phyloP scores from a whole-genome alignment of 1,284 basidiomycete species.

The Ganoderma sp. region DNA sequence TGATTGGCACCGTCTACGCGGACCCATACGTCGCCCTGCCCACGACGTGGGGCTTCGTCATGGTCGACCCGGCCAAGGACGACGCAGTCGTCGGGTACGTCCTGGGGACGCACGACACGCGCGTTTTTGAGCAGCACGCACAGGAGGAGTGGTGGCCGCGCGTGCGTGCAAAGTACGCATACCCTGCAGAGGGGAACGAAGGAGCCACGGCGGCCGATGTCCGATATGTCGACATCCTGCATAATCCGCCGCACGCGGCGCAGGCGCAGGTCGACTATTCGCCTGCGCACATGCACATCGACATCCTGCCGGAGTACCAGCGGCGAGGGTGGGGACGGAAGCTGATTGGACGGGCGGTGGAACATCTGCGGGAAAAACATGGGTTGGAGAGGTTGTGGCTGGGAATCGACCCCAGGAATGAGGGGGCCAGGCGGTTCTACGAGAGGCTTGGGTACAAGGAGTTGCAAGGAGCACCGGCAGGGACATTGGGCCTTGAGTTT shows the following conservation, averaged over 20 bases:
- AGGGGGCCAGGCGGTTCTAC: constrained; percentile 63
- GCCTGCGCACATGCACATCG: constrained; percentile 70
- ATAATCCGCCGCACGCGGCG: constrained; percentile 53
- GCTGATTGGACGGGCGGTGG: constrained; percentile 58
- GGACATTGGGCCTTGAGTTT: constrained; percentile 56
- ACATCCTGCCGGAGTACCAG: constrained; percentile 65
- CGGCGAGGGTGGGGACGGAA: constrained; percentile 66
- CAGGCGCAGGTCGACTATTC: constrained; percentile 59
- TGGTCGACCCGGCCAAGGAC: constrained; percentile 55
- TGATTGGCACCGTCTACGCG: constrained; percentile 72
- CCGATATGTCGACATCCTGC: constrained; percentile 54
- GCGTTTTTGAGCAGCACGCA: constrained; percentile 57
- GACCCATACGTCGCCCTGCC: constrained; percentile 75
- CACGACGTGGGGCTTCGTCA: constrained; percentile 72
- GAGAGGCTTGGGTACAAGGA: constrained; percentile 57
- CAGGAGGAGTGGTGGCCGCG: constrained; percentile 63
- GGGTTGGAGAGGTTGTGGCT: constrained; percentile 62
- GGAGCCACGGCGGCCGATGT: constrained; percentile 52
- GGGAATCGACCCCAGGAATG: constrained; percentile 64
- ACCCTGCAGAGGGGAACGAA: constrained; percentile 31
- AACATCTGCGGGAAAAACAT: constrained; percentile 51
- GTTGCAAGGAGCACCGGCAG: constrained; percentile 54
- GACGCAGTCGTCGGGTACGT: constrained; percentile 64
- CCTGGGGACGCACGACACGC: constrained; percentile 64
- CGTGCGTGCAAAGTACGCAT: constrained; percentile 58